These are phyloP conservation scores for Fusarium zealandicum DNA, from an alignment of 2,329 filamentous ascomycete species.

Conservation along the genomic window DNA sequence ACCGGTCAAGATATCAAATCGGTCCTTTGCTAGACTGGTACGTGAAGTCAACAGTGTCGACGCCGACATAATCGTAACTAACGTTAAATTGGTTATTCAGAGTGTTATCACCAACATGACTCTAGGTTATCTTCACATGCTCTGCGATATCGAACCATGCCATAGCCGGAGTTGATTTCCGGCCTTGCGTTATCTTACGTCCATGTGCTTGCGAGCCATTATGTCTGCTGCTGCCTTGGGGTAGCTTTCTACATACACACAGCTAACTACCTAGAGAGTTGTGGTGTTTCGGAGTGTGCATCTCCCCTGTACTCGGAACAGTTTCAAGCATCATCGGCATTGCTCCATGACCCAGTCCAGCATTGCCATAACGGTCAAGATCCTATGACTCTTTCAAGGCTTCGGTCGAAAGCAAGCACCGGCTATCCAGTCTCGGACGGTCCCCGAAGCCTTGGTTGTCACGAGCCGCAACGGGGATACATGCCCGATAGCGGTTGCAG, in stretches of 20 bases:
- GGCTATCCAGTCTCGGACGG: slow-evolving; percentile 23
- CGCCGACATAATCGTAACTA: too few relatives aligned
- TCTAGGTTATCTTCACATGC: background rate
- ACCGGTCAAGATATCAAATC: background rate
- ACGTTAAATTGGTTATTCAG: too few relatives aligned
- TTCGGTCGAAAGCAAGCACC: slow-evolving; percentile 6
- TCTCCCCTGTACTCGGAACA: background rate
- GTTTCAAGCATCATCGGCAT: background rate
- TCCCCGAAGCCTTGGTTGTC: slow-evolving; percentile 13
- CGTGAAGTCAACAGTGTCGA: background rate
- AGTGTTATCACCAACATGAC: background rate
- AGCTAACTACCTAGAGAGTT: too few relatives aligned
- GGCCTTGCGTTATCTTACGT: slow-evolving; percentile 6
- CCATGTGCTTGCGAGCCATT: background rate
- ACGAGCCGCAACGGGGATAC: background rate
- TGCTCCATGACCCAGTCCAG: background rate
- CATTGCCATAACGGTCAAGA: slow-evolving; percentile 1
- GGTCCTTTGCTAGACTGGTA: background rate
- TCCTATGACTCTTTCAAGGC: background rate
- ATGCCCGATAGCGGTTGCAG: slow-evolving; percentile 13
- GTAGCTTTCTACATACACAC: background rate
- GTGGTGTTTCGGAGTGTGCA: background rate
- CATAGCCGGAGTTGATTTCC: background rate
- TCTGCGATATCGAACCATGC: background rate
- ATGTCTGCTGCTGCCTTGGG: background rate